These are phyloP conservation scores for Epichloe sp. DNA, from an alignment of 2,329 filamentous ascomycete genomes.

Conservation along the genomic window DNA sequence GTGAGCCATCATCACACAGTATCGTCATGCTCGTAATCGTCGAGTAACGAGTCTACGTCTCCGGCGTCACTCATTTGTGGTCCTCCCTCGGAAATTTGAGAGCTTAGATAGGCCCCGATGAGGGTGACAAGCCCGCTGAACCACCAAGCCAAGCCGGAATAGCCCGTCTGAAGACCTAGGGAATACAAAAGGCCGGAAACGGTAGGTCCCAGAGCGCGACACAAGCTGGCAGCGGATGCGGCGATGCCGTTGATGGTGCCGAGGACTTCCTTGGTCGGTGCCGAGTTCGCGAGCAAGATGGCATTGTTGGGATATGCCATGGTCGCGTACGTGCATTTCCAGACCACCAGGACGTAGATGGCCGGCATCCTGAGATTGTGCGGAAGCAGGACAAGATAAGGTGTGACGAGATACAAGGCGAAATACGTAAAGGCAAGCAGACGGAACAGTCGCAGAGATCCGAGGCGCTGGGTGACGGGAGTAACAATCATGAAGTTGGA, in stretches of 20 bases:
- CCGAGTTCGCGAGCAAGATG: constrained; percentile 80
- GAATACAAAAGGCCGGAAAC: constrained; percentile 78
- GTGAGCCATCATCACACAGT: constrained; percentile 13
- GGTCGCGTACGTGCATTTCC: constrained; percentile 87
- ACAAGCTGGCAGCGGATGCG: constrained; percentile 80
- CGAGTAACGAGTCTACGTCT: constrained; percentile 25
- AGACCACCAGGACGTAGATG: constrained; percentile 65
- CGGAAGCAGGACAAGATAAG: constrained; percentile 80
- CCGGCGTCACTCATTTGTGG: constrained; percentile 27
- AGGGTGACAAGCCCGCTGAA: constrained; percentile 65
- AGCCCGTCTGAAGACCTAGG: constrained; percentile 63
- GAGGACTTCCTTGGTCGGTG: constrained; percentile 69
- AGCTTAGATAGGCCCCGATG: constrained; percentile 59
- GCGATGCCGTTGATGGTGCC: constrained; percentile 89
- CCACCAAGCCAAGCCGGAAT: constrained; percentile 91
- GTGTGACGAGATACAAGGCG: constrained; percentile 71
- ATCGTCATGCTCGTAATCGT: constrained; percentile 17
- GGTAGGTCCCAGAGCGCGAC: constrained; percentile 77
- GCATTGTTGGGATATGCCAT: constrained; percentile 84
- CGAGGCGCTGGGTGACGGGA: constrained; percentile 58
- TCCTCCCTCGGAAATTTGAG: constrained; percentile 57
- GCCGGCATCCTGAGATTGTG: constrained; percentile 55
- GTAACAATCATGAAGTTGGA: constrained; percentile 79
- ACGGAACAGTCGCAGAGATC: constrained; percentile 70
- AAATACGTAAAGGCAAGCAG: constrained; percentile 75